These are phyloP conservation scores for Suillus alpinus DNA, from an alignment of 768 basidiomycete genomes.

Conservation along the genomic window DNA sequence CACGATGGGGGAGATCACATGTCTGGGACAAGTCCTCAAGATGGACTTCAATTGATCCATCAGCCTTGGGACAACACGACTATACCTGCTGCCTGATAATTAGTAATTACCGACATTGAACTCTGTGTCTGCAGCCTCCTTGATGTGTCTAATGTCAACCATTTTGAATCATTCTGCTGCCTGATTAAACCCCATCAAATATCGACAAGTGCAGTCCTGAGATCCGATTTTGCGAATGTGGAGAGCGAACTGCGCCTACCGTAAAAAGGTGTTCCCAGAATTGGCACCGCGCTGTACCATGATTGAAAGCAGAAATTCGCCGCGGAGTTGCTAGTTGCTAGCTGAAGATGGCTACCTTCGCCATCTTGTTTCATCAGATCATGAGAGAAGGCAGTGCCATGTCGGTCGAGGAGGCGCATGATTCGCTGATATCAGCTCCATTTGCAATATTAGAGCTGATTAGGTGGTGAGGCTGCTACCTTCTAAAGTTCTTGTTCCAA, in stretches of 20 bases:
- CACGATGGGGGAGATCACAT: slow-evolving; percentile 20
- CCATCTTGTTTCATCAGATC: slow-evolving; percentile 54
- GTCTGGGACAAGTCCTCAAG: slow-evolving; percentile 26
- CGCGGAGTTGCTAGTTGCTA: slow-evolving; percentile 24
- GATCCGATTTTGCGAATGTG: slow-evolving; percentile 37
- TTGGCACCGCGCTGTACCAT: slow-evolving; percentile 32
- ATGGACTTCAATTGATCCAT: slow-evolving; percentile 27
- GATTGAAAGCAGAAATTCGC: slow-evolving; percentile 15
- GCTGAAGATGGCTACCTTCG: slow-evolving; percentile 55
- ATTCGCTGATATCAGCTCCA: slow-evolving; percentile 31
- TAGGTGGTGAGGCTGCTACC: not conserved
- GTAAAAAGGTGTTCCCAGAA: slow-evolving; percentile 61
- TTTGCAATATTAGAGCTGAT: not conserved
- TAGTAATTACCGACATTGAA: slow-evolving; percentile 50
- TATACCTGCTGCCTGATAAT: not conserved
- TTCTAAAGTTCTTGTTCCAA: slow-evolving; percentile 1
- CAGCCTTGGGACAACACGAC: not conserved
- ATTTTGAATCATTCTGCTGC: slow-evolving; percentile 62
- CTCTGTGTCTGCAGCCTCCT: slow-evolving; percentile 73
- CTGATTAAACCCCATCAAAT: slow-evolving; percentile 66
- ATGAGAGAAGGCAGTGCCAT: slow-evolving; percentile 55
- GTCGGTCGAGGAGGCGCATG: slow-evolving; percentile 58
- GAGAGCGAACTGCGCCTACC: slow-evolving; percentile 59
- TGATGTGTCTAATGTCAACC: slow-evolving; percentile 65
- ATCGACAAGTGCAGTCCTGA: slow-evolving; percentile 47